Conservation (phyloP, 306 rosid genomes). For the Hippophae gyantsensis region DNA sequence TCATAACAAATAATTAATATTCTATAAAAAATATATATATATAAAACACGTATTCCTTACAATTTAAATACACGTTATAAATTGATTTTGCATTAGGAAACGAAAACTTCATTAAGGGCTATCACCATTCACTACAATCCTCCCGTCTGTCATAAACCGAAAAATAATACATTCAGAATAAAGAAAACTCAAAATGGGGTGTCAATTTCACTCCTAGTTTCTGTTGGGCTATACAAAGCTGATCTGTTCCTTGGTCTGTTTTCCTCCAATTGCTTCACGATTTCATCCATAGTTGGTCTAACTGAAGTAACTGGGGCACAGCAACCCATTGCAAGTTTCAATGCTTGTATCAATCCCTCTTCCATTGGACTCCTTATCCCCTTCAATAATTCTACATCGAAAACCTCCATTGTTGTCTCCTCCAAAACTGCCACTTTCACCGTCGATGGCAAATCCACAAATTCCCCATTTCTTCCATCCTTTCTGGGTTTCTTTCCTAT, state of each 20-base stretch:
- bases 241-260: constrained; percentile 97
- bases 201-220: constrained; percentile 89
- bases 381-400: constrained; percentile 73
- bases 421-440: constrained; percentile 91
- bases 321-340: constrained; percentile 98
- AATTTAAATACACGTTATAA: no score
- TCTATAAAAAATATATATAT: no score
- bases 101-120: no score
- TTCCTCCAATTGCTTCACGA: constrained; percentile 95
- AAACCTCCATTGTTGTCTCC: constrained; percentile 95
- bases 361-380: constrained; percentile 95
- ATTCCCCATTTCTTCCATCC: constrained; percentile 55
- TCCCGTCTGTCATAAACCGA: no score
- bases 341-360: constrained; percentile 81
- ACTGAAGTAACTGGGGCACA: constrained; percentile 95
- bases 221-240: constrained; percentile 93
- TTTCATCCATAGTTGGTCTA: constrained; percentile 92
- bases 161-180: constrained; percentile 19
- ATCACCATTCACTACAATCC: no score
- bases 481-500: constrained; percentile 88
- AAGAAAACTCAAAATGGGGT: constrained; percentile 71
- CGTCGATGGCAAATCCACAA: constrained; percentile 77
- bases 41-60: no score
- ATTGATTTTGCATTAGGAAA: no score
- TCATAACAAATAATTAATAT: no score